Percentiles rank a stretch among this genome's conserved stretches.
Conservation (phyloP, 176 grass and related monocot species). For the Neostapfia colusana region DNA sequence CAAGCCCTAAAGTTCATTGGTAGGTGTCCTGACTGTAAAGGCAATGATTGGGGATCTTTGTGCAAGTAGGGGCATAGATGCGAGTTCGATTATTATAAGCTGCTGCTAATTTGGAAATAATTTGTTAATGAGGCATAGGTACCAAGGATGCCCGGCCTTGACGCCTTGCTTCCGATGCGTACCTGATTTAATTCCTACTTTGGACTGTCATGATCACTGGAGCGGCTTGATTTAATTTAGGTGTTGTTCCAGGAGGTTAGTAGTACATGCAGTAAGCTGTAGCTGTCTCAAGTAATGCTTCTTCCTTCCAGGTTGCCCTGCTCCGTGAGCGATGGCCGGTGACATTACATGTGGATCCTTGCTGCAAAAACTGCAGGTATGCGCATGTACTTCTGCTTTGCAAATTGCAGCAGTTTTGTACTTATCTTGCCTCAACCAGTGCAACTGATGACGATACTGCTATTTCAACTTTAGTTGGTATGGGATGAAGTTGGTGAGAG, state of each 20-base stretch:
- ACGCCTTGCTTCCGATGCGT: not conserved
- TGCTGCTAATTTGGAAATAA: conserved; percentile 18
- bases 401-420: not conserved
- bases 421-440: too few species aligned
- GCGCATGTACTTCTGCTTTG: not conserved
- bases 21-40: not conserved
- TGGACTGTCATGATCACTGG: conserved; percentile 7
- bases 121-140: conserved; percentile 6
- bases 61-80: not conserved
- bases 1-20: not conserved
- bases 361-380: conserved; percentile 91
- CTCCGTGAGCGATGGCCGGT: conserved; percentile 62
- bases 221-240: not conserved
- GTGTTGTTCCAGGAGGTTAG: not conserved
- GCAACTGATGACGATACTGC: not conserved
- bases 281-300: not conserved
- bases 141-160: not conserved
- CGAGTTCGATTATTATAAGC: conserved; percentile 2
- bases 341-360: conserved; percentile 83
- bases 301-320: conserved; percentile 38
- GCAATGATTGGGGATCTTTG: conserved; percentile 25
- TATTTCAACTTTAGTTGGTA: conserved; percentile 52
- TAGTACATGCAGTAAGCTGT: not conserved
- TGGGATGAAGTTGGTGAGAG: conserved; percentile 99
- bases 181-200: conserved; percentile 12